Base-by-base conservation (phyloP, 495 filamentous ascomycete genomes). In the Echria macrotheca region DNA sequence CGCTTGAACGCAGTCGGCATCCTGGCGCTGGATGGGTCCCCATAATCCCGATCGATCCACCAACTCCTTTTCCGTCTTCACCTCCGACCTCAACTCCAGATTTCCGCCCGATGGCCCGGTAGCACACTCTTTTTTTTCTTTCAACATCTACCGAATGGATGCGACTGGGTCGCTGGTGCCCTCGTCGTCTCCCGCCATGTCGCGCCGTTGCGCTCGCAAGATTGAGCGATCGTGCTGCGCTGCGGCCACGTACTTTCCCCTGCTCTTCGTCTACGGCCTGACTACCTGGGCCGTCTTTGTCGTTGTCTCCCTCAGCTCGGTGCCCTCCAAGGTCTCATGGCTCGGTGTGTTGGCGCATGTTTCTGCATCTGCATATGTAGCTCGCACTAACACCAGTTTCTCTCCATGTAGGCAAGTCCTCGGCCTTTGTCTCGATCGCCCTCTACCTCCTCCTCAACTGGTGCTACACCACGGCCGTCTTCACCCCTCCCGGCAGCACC, bases 261-360 rank as follows among this genome's bases (percentile, higher is more conserved):
- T 98, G 1, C 69, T 69, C 31, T 95, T 98, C 66, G 86, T 98
- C 49, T 96, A 96, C 59, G 78, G 86, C 29, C 58, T 95, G 44
- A 94, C 86, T 5, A 85, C 81, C 4, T 98, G 93, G 93, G 89
- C 90, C 1, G 80, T 85, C 26, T 97, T 85, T 73, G 91, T 95
- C 15, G 81, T 91, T 58, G 78, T 85, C 28, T 83, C 75, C 50
- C 85, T 95, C 31, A 85, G 89, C 25, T 72, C 85, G 23, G 70
- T 67, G 40, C 67, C 72, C 7, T 64, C 72, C n/a, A 73, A 74
- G 50, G 78, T 72, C 33, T 51, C 64, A 14, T 86, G 83, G 82
- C 81, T 85, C 58, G 86, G 87, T 95, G 76, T 53, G 47, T 54
- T 22, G 32, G 5, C 23, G 14, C n/a, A 52, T 26, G 11, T 22